Conservation (phyloP, 352 stramenopile species). For the Halophytophthora batemanensis region DNA sequence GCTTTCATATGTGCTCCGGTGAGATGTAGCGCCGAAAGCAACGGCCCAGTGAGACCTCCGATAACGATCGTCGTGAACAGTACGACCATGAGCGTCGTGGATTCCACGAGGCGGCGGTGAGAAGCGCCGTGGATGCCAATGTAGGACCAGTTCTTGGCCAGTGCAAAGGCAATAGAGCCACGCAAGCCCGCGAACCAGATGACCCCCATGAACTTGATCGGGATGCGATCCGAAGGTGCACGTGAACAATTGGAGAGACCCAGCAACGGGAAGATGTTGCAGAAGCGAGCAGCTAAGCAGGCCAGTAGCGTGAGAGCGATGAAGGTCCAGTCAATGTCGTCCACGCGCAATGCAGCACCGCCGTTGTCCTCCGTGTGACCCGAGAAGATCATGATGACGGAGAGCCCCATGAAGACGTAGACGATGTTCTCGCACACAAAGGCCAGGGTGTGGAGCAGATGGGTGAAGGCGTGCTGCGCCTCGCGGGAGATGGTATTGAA, state of each 20-base stretch:
- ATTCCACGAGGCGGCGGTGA: constrained; percentile 81
- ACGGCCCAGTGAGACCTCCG: constrained; percentile 67
- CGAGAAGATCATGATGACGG: constrained; percentile 80
- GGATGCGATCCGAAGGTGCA: constrained; percentile 50
- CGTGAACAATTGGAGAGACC: constrained; percentile 72
- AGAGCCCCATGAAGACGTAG: constrained; percentile 87
- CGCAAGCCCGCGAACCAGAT: constrained; percentile 93
- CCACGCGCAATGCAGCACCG: constrained; percentile 55
- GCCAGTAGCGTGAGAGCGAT: constrained; percentile 73
- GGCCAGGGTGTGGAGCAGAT: constrained; percentile 76
- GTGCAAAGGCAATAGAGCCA: constrained; percentile 92
- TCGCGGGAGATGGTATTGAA: constrained; percentile 83
- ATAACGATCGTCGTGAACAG: constrained; percentile 85
- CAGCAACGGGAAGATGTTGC: constrained; percentile 77
- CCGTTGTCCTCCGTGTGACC: constrained; percentile 58
- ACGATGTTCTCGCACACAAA: constrained; percentile 85
- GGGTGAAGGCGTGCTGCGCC: constrained; percentile 80
- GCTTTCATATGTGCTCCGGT: constrained; percentile 38
- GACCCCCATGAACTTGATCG: constrained; percentile 70
- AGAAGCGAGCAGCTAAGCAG: constrained; percentile 66
- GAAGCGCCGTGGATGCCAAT: constrained; percentile 60
- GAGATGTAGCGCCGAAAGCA: constrained; percentile 50
- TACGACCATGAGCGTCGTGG: constrained; percentile 84
- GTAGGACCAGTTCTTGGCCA: constrained; percentile 86
- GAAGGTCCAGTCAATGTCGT: constrained; percentile 82